Base-by-base conservation (phyloP, 2,329 filamentous ascomycete species). In the Scytalidium sp. region DNA sequence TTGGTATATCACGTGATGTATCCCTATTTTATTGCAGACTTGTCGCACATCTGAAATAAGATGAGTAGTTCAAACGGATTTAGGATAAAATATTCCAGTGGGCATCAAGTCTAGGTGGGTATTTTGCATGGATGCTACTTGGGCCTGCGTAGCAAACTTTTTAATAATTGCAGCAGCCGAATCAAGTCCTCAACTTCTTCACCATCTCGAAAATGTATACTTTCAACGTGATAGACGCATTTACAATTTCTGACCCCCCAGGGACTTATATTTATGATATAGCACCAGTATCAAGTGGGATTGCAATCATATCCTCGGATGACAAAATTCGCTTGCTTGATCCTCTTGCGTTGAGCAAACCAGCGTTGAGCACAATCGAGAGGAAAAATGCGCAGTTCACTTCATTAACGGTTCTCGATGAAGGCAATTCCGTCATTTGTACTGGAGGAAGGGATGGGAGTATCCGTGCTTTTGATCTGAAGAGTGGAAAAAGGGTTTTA, bases 381-480 rank as follows among this genome's bases (percentile, higher is more conserved):
- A 79, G 78, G 9, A 71, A 75, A 25, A 83, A 88, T 55, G 74
- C 77, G 4, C 86, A 86, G 53, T 70, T 90, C 56, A 84, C 83
- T 13, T 82, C 80, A 53, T 70, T 89, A 23, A 75, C 78, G 46
- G 72, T 78, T 1, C 78, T 81, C 43, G 79, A 81, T 51, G 74
- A 74, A 22, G 76, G 75, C 3, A 52, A 50, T 22, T 49, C 53
- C 17, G 63, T 84, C 19, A 72, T 90, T 5, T 81, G 80, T 51
- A 91, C 88, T 0, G 81, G 86, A 1, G 88, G 88, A 43, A 80
- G 87, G 64, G 84, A 91, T 62, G 88, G 88, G 7, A 72, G 75
- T 8, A 78, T 90, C 10, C 78, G 73, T 0, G 68, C 87, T 43
- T 87, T 84, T 83, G 87, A 90, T 69, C 62, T 84, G 56, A 75